Conservation (phyloP, 164 flowering plant species). For the Chimonanthus salicifolius region DNA sequence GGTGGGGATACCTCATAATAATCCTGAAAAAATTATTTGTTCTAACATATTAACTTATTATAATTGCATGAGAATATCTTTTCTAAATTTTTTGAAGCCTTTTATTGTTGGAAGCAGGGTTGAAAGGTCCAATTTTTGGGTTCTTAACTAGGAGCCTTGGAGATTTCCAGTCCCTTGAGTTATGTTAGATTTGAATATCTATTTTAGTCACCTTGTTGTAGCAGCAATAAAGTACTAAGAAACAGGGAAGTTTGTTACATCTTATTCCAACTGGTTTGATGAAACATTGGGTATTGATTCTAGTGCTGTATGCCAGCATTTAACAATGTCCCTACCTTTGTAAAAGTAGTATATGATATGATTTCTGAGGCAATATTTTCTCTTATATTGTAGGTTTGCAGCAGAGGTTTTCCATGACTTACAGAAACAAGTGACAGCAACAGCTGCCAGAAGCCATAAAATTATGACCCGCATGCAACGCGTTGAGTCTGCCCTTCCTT, state of each 20-base stretch:
- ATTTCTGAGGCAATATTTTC: constrained; percentile 11
- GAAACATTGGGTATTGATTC: not conserved
- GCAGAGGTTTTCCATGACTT: constrained; percentile 92
- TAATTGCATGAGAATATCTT: no score
- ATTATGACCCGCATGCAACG: constrained; percentile 54
- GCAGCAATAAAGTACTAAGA: no score
- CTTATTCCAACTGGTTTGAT: no score
- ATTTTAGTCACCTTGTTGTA: no score
- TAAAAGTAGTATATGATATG: not conserved
- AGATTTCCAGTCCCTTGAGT: not conserved
- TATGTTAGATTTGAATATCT: not conserved
- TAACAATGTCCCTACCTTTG: not conserved
- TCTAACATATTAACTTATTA: no score
- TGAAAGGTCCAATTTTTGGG: no score
- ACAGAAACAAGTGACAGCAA: constrained; percentile 73
- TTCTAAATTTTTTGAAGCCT: no score
- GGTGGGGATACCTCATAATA: no score
- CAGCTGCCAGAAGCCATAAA: constrained; percentile 79
- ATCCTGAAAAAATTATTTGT: no score
- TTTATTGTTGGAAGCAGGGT: no score
- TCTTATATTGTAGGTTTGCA: constrained; percentile 62
- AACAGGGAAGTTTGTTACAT: not conserved
- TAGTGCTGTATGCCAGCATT: not conserved
- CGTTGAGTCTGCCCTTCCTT: constrained; percentile 74
- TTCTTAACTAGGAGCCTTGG: no score